Conservation (phyloP, 2,329 filamentous ascomycete genomes). For the Tolypocladium inflatum region DNA sequence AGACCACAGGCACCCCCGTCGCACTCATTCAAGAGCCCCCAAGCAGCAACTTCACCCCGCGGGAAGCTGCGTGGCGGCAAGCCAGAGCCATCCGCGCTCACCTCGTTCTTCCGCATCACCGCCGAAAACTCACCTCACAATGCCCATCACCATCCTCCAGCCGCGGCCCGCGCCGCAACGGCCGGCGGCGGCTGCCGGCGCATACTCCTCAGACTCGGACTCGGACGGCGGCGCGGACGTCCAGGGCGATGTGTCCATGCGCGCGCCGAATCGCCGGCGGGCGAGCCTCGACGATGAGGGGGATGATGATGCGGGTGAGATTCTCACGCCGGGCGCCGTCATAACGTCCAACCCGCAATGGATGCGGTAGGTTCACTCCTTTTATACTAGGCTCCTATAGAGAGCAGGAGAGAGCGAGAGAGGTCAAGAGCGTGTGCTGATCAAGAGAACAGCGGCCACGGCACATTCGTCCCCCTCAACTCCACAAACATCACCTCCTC, state of each 20-base stretch:
- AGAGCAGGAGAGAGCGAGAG: no score
- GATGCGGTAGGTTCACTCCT: slow-evolving; percentile 57
- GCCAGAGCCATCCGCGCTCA: background rate
- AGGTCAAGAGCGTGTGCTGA: background rate
- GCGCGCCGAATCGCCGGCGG: slow-evolving; percentile 28
- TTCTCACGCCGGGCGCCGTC: slow-evolving; percentile 81
- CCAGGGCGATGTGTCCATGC: slow-evolving; percentile 35
- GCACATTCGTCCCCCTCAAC: slow-evolving; percentile 63
- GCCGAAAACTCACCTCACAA: slow-evolving; percentile 11
- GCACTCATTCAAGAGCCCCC: background rate
- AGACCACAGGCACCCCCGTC: background rate
- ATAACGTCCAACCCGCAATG: slow-evolving; percentile 91
- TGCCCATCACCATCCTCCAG: slow-evolving; percentile 40
- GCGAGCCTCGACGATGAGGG: slow-evolving; percentile 12
- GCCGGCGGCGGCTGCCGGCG: slow-evolving; percentile 10
- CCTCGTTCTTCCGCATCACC: background rate
- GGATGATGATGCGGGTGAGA: slow-evolving; percentile 30
- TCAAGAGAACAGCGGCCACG: slow-evolving; percentile 63
- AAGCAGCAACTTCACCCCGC: background rate
- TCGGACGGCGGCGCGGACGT: slow-evolving; percentile 36
- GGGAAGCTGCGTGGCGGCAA: background rate
- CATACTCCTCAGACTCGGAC: slow-evolving; percentile 28
- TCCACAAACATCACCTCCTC: slow-evolving; percentile 73
- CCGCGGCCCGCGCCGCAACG: slow-evolving; percentile 23
- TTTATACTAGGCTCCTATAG: background rate